Evolutionary conservation across 1,284 basidiomycete genomes (phyloP).

Genomic region (Puccinia hordei): DNA sequence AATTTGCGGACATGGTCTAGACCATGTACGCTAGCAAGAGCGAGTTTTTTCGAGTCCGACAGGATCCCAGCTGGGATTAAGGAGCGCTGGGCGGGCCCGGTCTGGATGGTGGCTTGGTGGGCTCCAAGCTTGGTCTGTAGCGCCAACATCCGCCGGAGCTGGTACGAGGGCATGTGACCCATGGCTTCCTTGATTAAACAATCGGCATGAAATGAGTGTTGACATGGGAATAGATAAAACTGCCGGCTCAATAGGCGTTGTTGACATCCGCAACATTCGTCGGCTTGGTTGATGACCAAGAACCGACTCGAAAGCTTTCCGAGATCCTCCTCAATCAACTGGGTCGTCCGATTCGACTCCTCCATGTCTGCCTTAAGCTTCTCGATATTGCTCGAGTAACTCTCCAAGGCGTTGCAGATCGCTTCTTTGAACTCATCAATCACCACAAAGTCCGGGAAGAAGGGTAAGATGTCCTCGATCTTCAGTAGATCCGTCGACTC

Average conservation of each 20-base stretch:
- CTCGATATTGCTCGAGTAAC: constrained; percentile 89
- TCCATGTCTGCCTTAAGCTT: constrained; percentile 92
- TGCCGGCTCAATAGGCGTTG: constrained; percentile 77
- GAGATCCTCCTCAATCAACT: constrained; percentile 91
- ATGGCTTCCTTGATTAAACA: constrained; percentile 70
- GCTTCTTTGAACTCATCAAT: constrained; percentile 99
- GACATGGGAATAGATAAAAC: constrained; percentile 98
- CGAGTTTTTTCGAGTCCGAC: constrained; percentile 69
- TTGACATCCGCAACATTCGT: constrained; percentile 80
- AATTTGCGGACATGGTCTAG: constrained; percentile 79
- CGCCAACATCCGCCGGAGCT: constrained; percentile 77
- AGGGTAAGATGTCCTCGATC: constrained; percentile 97
- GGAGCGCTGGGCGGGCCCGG: constrained; percentile 30
- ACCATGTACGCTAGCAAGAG: constrained; percentile 70
- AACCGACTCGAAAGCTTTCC: constrained; percentile 82
- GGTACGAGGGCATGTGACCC: constrained; percentile 77
- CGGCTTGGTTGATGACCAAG: constrained; percentile 83
- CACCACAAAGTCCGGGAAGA: constrained; percentile 99
- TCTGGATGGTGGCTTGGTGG: background rate
- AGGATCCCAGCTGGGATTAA: constrained; percentile 62
- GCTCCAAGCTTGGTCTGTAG: constrained; percentile 73
- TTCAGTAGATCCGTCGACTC: constrained; percentile 91
- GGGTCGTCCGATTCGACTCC: constrained; percentile 85
- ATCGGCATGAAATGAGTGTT: constrained; percentile 70
- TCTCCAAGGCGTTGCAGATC: constrained; percentile 92